These are phyloP conservation scores for Quercus parvula DNA, from an alignment of 306 rosid species.

Conservation along the genomic window DNA sequence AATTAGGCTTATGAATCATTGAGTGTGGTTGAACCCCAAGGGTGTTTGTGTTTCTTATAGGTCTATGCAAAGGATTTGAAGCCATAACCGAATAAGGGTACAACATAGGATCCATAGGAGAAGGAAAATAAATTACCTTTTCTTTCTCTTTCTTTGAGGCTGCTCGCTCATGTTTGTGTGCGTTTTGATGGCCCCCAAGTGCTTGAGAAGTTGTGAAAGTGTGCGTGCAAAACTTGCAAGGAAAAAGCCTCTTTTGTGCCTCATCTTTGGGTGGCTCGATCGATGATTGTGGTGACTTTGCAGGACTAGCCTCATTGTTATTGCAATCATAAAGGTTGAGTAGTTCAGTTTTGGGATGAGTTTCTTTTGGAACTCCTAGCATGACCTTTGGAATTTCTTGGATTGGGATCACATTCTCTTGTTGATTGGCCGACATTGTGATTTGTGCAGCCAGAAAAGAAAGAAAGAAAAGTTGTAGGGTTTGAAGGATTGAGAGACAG, in stretches of 20 bases:
- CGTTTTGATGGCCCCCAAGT: conserved; percentile 73
- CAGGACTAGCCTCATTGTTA: background rate
- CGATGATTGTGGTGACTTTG: background rate
- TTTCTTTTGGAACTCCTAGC: background rate
- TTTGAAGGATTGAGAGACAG: background rate
- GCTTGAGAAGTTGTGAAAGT: conserved; percentile 55
- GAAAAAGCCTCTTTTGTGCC: background rate
- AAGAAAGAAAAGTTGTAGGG: background rate
- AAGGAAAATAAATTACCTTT: background rate
- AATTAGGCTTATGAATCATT: background rate
- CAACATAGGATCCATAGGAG: background rate
- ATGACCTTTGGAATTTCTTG: background rate
- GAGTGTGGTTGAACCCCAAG: background rate
- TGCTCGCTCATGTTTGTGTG: conserved; percentile 55
- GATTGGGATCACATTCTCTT: background rate
- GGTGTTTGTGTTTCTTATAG: background rate
- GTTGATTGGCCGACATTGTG: background rate
- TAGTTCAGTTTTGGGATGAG: background rate
- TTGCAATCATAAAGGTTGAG: background rate
- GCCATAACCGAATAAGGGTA: background rate
- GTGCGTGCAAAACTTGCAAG: conserved; percentile 16
- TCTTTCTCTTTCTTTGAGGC: conserved; percentile 13
- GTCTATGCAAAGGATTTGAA: background rate
- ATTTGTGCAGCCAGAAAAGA: background rate
- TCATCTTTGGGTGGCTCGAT: background rate